A percentile compares a stretch with the other conserved stretches of the same genome.
phyloP scores from a whole-genome alignment of 75 land plant genomes.

The Pinus taeda region DNA sequence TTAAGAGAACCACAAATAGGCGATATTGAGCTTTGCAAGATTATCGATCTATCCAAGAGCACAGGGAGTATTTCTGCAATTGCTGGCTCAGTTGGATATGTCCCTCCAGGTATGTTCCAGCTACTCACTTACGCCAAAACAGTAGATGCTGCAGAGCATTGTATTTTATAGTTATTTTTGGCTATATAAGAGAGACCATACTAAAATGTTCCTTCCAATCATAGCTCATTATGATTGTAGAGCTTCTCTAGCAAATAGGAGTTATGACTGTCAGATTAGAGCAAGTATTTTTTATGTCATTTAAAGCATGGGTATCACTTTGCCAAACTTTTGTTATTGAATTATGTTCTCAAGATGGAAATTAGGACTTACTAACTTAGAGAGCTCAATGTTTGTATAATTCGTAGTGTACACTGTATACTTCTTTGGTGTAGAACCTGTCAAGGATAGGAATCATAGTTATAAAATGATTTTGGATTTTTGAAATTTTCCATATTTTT shows the following conservation, averaged over 20 bases:
- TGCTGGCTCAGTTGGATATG: conserved; percentile 75
- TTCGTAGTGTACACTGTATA: neutral
- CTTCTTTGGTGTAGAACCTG: neutral
- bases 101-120: conserved; percentile 66
- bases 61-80: conserved; percentile 61
- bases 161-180: neutral
- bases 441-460: neutral
- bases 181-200: neutral
- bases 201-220: neutral
- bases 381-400: neutral
- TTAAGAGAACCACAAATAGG: conserved; percentile 56
- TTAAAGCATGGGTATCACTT: neutral
- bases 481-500: neutral
- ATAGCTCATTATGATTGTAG: neutral
- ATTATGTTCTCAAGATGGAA: neutral
- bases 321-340: neutral
- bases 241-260: neutral
- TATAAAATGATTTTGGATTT: neutral
- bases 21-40: conserved; percentile 73
- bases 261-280: neutral
- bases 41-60: conserved; percentile 64
- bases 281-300: neutral
- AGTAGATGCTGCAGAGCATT: neutral
- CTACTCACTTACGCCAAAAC: neutral
- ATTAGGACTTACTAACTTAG: neutral